Evolutionary conservation across 129 eudicot species (phyloP).

Genomic region (Mikania micrantha): DNA sequence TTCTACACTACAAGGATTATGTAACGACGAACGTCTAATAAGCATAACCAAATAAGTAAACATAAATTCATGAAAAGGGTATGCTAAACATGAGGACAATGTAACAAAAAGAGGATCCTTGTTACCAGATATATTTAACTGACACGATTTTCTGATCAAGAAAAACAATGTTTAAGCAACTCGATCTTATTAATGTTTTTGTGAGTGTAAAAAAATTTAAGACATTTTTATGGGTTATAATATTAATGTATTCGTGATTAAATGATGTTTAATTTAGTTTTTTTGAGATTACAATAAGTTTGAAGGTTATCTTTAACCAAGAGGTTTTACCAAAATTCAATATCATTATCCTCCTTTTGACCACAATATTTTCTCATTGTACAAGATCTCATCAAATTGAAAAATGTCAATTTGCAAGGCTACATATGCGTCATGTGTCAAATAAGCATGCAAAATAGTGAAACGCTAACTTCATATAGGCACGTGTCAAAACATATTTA

Average conservation of each 20-base stretch:
- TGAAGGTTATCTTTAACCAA: not conserved
- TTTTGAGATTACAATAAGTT: too few relatives aligned
- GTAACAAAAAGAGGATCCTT: too few relatives aligned
- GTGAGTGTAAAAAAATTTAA: too few relatives aligned
- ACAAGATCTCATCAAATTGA: not conserved
- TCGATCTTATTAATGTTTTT: not conserved
- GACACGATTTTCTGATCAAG: not conserved
- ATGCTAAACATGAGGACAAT: too few relatives aligned
- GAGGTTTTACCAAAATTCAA: not conserved
- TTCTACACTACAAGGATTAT: too few relatives aligned
- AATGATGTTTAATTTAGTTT: too few relatives aligned
- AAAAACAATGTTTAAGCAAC: too few relatives aligned
- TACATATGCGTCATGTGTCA: not conserved
- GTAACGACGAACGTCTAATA: too few relatives aligned
- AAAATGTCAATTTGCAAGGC: not conserved
- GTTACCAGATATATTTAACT: too few relatives aligned
- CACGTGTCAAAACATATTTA: not conserved
- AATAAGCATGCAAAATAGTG: not conserved
- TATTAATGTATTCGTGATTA: too few relatives aligned
- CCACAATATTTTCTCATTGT: not conserved
- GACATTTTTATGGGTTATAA: not conserved
- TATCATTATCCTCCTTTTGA: not conserved
- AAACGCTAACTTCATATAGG: not conserved
- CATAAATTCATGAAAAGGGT: too few relatives aligned
- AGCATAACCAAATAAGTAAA: too few relatives aligned